phyloP scores from a whole-genome alignment of 1,139 yeast genomes.

The Kazachstania sp. region DNA sequence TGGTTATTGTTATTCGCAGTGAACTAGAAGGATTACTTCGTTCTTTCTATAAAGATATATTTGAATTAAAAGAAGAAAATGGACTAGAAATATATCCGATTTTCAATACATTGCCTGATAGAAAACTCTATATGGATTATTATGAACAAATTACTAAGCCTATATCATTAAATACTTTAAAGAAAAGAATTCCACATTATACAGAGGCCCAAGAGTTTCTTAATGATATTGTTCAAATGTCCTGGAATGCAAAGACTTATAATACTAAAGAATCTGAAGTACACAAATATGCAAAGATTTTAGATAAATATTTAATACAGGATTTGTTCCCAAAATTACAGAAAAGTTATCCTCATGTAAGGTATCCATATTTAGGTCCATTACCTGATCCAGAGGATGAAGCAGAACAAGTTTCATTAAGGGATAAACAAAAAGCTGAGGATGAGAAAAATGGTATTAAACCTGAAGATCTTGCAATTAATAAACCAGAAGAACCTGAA shows the following conservation, averaged over 20 bases:
- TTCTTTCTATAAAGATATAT: constrained; percentile 28
- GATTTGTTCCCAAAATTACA: constrained; percentile 45
- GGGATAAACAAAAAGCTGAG: constrained; percentile 4
- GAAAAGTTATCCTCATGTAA: constrained; percentile 37
- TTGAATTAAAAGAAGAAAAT: constrained; percentile 39
- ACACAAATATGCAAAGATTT: constrained; percentile 60
- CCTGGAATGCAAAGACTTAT: constrained; percentile 83
- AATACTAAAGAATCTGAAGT: constrained; percentile 63
- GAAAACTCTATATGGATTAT: constrained; percentile 57
- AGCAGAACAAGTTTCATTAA: constrained; percentile 4
- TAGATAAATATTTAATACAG: constrained; percentile 53
- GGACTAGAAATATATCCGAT: constrained; percentile 39
- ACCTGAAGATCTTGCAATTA: background rate
- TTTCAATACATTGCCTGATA: constrained; percentile 46
- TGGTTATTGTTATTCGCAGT: constrained; percentile 6
- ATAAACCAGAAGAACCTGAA: background rate
- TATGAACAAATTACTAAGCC: constrained; percentile 60
- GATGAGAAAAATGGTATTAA: constrained; percentile 6
- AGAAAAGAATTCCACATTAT: constrained; percentile 43
- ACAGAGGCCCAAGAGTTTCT: constrained; percentile 59
- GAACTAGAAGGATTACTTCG: constrained; percentile 9
- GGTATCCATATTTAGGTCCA: constrained; percentile 68
- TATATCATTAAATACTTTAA: constrained; percentile 63
- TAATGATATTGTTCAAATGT: constrained; percentile 69
- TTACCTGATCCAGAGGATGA: constrained; percentile 44